phyloP scores from a whole-genome alignment of 345 rosid species.

The Euphorbia tirucalli region DNA sequence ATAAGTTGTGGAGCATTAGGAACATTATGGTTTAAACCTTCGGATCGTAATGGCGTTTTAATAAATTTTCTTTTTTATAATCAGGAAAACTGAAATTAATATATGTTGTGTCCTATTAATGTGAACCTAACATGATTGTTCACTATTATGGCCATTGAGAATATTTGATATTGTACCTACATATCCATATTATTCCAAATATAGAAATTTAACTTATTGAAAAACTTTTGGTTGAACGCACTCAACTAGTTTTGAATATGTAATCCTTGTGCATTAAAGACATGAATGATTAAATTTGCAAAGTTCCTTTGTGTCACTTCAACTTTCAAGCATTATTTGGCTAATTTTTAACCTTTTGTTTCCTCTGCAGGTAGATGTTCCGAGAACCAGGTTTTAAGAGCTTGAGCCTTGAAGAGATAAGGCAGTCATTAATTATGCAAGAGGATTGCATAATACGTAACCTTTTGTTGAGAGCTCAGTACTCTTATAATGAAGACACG shows the following conservation, averaged over 20 bases:
- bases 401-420: slow-evolving; percentile 63
- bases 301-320: not conserved
- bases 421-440: slow-evolving; percentile 66
- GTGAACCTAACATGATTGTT: too few species aligned
- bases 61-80: too few species aligned
- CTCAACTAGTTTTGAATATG: not conserved
- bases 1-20: too few species aligned
- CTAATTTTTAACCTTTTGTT: too few species aligned
- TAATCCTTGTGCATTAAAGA: not conserved
- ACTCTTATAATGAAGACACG: slow-evolving; percentile 64
- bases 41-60: too few species aligned
- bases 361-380: slow-evolving; percentile 34
- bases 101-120: too few species aligned
- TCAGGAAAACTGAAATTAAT: too few species aligned
- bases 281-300: not conserved
- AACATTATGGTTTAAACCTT: too few species aligned
- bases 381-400: slow-evolving; percentile 56
- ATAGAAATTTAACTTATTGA: not conserved
- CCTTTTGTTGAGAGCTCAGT: slow-evolving; percentile 71
- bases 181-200: not conserved
- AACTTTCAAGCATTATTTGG: not conserved
- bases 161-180: not conserved
- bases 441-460: slow-evolving; percentile 77
- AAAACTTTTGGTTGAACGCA: too few species aligned
- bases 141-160: not conserved